Percentiles rank a stretch among this genome's conserved stretches.
Conservation (phyloP, 768 basidiomycete species). For the Boletus vinaceobasis region DNA sequence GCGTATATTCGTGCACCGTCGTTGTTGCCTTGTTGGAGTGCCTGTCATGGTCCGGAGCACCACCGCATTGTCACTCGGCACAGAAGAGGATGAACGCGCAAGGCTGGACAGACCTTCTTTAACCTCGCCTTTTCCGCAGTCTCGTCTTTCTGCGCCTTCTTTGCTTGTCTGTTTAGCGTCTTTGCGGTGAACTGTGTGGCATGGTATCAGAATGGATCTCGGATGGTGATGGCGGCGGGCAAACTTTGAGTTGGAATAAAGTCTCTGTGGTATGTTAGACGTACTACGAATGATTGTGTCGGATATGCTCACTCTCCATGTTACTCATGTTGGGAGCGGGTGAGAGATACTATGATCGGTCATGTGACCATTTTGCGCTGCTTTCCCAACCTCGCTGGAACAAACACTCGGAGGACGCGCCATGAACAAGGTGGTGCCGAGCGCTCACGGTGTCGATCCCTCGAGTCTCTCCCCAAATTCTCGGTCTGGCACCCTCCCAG, state of each 20-base stretch:
- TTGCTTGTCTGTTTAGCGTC: constrained; percentile 88
- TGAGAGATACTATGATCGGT: neutral
- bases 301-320: constrained; percentile 74
- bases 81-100: neutral
- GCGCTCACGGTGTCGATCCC: neutral
- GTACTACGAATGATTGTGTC: neutral
- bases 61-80: neutral
- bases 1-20: constrained; percentile 98
- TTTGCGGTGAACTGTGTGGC: constrained; percentile 89
- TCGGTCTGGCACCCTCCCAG: neutral
- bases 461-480: neutral
- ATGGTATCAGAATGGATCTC: constrained; percentile 11
- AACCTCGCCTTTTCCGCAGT: constrained; percentile 79
- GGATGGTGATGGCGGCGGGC: constrained; percentile 13
- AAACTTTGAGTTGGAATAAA: constrained; percentile 96
- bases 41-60: constrained; percentile 45
- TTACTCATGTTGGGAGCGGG: constrained; percentile 57
- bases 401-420: neutral
- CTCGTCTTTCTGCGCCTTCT: constrained; percentile 98
- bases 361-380: constrained; percentile 8
- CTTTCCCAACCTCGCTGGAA: neutral
- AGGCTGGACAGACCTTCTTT: constrained; percentile 69
- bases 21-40: constrained; percentile 92
- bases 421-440: constrained; percentile 1
- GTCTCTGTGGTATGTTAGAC: constrained; percentile 59